phyloP scores from a whole-genome alignment of 1,284 basidiomycete genomes.

The Marasmius sp. region DNA sequence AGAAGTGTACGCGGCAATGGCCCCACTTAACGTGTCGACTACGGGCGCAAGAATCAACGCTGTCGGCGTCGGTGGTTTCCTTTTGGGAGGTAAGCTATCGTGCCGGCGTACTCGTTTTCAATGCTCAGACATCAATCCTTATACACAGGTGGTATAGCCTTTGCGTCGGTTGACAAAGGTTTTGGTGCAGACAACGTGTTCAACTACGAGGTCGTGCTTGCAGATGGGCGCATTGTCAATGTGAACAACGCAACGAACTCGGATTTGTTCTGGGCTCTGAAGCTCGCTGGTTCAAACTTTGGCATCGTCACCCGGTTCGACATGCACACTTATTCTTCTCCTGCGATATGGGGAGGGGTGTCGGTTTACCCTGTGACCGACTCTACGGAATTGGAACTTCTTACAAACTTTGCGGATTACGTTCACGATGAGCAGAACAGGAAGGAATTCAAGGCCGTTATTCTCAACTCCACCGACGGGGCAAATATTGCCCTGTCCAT shows the following conservation, averaged over 20 bases:
- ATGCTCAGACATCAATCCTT: background rate
- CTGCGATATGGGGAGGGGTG: background rate
- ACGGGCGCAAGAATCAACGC: background rate
- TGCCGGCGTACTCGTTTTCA: background rate
- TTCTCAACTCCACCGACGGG: too few relatives aligned
- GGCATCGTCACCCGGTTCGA: conserved; percentile 16
- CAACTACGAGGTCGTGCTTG: conserved; percentile 15
- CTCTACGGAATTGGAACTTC: background rate
- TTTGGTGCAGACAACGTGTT: too few relatives aligned
- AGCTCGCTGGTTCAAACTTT: conserved; percentile 13
- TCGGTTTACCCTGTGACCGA: background rate
- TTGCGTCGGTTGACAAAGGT: conserved; percentile 1
- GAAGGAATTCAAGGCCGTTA: too few relatives aligned
- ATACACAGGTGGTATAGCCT: conserved; percentile 9
- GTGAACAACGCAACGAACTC: conserved; percentile 3
- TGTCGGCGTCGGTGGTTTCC: background rate
- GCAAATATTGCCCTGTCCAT: too few relatives aligned
- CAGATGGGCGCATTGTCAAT: conserved; percentile 9
- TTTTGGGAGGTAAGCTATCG: background rate
- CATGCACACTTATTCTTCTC: conserved; percentile 2
- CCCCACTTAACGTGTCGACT: background rate
- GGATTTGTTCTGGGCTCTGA: conserved; percentile 13
- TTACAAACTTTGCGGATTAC: background rate
- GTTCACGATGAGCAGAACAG: background rate
- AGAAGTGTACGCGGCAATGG: background rate